These are phyloP conservation scores for Cladosporium sp. DNA, from an alignment of 2,329 filamentous ascomycete species.

Conservation along the genomic window DNA sequence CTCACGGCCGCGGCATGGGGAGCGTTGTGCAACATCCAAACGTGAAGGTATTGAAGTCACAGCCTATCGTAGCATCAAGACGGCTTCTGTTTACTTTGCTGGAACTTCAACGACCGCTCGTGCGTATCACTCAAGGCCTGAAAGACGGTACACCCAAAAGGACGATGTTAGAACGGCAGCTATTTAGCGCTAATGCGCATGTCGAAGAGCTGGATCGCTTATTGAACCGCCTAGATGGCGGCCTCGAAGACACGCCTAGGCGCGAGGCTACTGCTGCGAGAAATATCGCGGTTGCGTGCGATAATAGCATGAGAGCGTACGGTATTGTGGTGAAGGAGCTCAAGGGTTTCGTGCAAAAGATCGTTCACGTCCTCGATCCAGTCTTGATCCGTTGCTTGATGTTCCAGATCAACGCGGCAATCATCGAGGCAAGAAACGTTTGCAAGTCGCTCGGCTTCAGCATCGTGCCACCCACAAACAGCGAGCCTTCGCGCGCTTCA, in stretches of 20 bases:
- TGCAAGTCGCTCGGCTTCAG: slow-evolving; percentile 53
- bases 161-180: slow-evolving; percentile 56
- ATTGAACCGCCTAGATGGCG: slow-evolving; percentile 41
- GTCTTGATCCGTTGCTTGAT: slow-evolving; percentile 60
- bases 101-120: slow-evolving; percentile 31
- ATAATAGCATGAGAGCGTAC: slow-evolving; percentile 52
- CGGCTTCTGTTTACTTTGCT: slow-evolving; percentile 32
- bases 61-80: slow-evolving; percentile 29
- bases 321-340: slow-evolving; percentile 51
- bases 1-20: slow-evolving; percentile 26
- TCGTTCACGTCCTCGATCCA: slow-evolving; percentile 56
- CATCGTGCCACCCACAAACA: slow-evolving; percentile 29
- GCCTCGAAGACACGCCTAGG: slow-evolving; percentile 48
- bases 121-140: slow-evolving; percentile 41
- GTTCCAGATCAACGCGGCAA: slow-evolving; percentile 58
- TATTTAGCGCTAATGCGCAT: slow-evolving; percentile 57
- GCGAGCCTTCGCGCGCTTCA: slow-evolving; percentile 32
- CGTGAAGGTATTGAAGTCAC: slow-evolving; percentile 27
- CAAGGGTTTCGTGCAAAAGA: slow-evolving; percentile 50
- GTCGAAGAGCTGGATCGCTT: slow-evolving; percentile 57
- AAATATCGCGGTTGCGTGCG: slow-evolving; percentile 43
- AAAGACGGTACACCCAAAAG: slow-evolving; percentile 49
- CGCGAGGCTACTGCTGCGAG: slow-evolving; percentile 49
- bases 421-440: slow-evolving; percentile 61
- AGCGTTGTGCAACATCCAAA: slow-evolving; percentile 32